phyloP scores from a whole-genome alignment of 2,329 filamentous ascomycete species.

The Talaromyces marneffei region DNA sequence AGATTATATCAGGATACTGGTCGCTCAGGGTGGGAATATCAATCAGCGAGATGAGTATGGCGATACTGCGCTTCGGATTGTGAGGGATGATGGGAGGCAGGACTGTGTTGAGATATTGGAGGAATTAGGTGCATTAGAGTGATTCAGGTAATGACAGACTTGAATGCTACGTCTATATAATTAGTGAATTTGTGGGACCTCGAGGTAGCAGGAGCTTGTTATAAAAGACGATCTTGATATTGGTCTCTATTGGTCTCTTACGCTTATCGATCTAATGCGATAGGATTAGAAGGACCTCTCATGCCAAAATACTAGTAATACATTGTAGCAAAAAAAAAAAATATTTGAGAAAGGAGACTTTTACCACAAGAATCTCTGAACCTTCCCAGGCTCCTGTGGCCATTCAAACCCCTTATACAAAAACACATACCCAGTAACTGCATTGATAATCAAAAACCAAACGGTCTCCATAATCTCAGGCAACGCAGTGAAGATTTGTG shows the following conservation, averaged over 20 bases:
- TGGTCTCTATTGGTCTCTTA: too few relatives aligned
- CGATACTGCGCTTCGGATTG: conserved; percentile 3
- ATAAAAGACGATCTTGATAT: too few relatives aligned
- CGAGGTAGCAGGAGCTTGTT: too few relatives aligned
- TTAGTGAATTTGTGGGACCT: background rate
- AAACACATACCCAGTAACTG: conserved; percentile 50
- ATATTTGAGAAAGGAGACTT: background rate
- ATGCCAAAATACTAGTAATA: background rate
- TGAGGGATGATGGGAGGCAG: conserved; percentile 2
- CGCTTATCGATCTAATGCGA: background rate
- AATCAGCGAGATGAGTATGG: background rate
- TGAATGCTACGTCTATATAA: too few relatives aligned
- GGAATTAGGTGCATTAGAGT: conserved; percentile 3
- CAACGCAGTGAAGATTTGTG: conserved; percentile 24
- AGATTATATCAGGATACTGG: background rate
- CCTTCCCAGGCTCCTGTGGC: conserved; percentile 51
- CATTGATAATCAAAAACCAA: conserved; percentile 54
- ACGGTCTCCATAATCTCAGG: conserved; percentile 47
- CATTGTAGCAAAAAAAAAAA: background rate
- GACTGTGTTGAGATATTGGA: conserved; percentile 5
- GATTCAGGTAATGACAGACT: background rate
- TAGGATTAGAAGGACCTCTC: background rate
- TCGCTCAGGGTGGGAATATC: conserved; percentile 5
- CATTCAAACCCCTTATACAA: conserved; percentile 53
- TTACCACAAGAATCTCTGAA: conserved; percentile 58